phyloP scores from a whole-genome alignment of 2,329 filamentous ascomycete genomes.

The Penicillium sp. region DNA sequence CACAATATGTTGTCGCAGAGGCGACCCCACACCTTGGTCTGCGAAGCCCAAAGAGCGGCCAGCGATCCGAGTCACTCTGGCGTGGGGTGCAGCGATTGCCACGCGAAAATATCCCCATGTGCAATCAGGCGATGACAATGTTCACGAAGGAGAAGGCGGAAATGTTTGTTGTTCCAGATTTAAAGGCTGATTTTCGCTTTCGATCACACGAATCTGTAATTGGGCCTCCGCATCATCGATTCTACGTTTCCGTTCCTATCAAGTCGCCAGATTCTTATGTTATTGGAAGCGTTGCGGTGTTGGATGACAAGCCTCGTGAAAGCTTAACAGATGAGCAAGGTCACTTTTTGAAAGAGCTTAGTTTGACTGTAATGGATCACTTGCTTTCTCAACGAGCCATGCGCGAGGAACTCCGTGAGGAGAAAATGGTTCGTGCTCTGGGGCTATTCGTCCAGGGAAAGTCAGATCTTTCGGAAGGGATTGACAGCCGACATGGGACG shows the following conservation, averaged over 20 bases:
- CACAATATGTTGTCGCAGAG: conserved; percentile 40
- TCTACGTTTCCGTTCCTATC: conserved; percentile 29
- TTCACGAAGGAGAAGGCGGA: conserved; percentile 17
- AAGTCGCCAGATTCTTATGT: conserved; percentile 26
- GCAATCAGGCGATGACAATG: conserved; percentile 22
- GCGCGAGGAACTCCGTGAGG: conserved; percentile 31
- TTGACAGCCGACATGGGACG: conserved; percentile 15
- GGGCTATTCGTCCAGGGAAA: conserved; percentile 32
- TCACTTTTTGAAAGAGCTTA: conserved; percentile 24
- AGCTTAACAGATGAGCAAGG: conserved; percentile 16
- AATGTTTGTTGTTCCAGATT: conserved; percentile 21
- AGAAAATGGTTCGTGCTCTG: conserved; percentile 31
- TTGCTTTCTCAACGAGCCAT: conserved; percentile 28
- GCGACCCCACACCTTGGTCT: conserved; percentile 30
- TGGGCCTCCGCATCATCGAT: conserved; percentile 22
- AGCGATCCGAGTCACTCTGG: conserved; percentile 26
- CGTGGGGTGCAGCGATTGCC: conserved; percentile 27
- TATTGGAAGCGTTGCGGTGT: conserved; percentile 27
- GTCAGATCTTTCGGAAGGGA: conserved; percentile 27
- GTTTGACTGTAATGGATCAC: conserved; percentile 31
- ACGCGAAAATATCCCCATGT: conserved; percentile 25
- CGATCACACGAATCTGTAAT: conserved; percentile 20
- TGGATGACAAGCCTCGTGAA: conserved; percentile 26
- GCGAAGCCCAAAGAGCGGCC: conserved; percentile 18
- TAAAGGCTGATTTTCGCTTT: conserved; percentile 22